A percentile compares a stretch with the other conserved stretches of the same genome.
Evolutionary conservation across 257 asterid genomes (phyloP).

Genomic region (Paraleonurus japonicus): DNA sequence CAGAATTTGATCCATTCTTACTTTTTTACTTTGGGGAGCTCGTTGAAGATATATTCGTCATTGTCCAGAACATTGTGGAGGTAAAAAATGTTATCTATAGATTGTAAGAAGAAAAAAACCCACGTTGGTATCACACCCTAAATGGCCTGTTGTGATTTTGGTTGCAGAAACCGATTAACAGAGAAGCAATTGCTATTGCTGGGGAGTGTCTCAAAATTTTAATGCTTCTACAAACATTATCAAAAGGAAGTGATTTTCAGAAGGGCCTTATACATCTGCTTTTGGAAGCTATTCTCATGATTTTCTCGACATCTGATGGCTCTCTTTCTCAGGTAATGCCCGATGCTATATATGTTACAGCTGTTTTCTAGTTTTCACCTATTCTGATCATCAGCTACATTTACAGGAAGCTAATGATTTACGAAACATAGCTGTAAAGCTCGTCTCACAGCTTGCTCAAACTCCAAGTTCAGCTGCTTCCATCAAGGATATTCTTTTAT

Average conservation of each 20-base stretch:
- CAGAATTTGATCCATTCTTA: conserved; percentile 46
- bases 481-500: conserved; percentile 71
- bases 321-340: conserved; percentile 60
- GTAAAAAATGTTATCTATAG: conserved; percentile 32
- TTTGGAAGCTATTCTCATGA: conserved; percentile 73
- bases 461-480: conserved; percentile 63
- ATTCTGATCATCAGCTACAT: conserved; percentile 30
- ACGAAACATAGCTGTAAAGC: conserved; percentile 52
- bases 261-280: conserved; percentile 68
- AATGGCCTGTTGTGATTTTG: conserved; percentile 32
- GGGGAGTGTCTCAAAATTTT: conserved; percentile 88
- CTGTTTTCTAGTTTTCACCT: conserved; percentile 17
- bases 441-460: conserved; percentile 96
- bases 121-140: conserved; percentile 18
- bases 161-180: conserved; percentile 57
- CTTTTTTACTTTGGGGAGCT: conserved; percentile 85
- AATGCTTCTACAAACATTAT: conserved; percentile 69
- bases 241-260: conserved; percentile 59
- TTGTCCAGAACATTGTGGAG: conserved; percentile 51
- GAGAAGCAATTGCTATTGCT: conserved; percentile 69
- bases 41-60: conserved; percentile 50
- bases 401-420: conserved; percentile 69
- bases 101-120: neutral
- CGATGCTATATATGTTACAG: neutral
- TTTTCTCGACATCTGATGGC: conserved; percentile 55